Evolutionary conservation across 495 filamentous ascomycete species (phyloP), one percentile per base, ranked within the genome.

Genomic region (Tuber aestivum): DNA sequence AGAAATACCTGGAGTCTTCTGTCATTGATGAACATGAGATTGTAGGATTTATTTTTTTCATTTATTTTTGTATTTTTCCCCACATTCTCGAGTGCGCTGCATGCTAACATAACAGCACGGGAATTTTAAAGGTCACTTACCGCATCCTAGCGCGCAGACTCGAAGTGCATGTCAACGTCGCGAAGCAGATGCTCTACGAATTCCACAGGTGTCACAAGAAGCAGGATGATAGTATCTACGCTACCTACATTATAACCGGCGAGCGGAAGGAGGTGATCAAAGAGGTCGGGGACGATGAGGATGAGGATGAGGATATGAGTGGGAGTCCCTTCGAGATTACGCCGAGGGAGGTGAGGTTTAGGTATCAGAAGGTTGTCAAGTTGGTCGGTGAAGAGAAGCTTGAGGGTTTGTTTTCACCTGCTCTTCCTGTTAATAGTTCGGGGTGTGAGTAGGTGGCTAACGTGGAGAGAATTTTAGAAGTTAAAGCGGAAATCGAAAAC

Each of bases 161-260:
- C 69, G 91, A 93, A 74, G 87, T 97, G 20, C 92, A 97, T 82
- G 89, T 90, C 85, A 94, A 95, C 82, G 81, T 87, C 23, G 94
- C 94, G 5, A 97, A 97, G 85, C 89, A 94, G 80, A 94, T 97
- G 87, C 90, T 99, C 2, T 97, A 90, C 84, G 94, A 97, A 21
- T 98, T 97, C 79, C 88, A 97, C 83, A 97, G 95, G 84, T 87
- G 86, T 44, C 93, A 91, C 82, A 92, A 89, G 69, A 89, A 93
- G 69, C 89, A 93, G 0, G 72, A 74, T 16, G 87, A 88, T 20
- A 89, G 87, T 48, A 87, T 98, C 56, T 90, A 94, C 85, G 95
- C 95, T 73, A 97, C 93, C 27, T 99, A 97, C 83, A 85, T 98
- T 70, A 81, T 98, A 38, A 90, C 91, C 73, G 95, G 95, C 35